Base-by-base conservation (phyloP, 169 alveolate genomes). In the Cryptosporidium baileyi region DNA sequence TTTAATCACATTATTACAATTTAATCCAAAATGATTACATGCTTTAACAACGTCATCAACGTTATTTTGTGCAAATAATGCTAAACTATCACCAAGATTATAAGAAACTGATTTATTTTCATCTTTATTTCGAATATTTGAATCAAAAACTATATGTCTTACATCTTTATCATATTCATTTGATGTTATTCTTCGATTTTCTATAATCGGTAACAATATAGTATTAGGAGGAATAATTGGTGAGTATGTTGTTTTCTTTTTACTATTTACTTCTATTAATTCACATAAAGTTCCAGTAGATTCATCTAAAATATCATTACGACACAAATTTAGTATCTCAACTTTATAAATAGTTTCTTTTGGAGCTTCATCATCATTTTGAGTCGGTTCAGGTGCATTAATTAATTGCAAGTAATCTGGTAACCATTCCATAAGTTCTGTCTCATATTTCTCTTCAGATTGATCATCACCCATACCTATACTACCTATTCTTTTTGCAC, bases 391-490 rank as follows among this genome's bases (percentile, higher is more conserved):
- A 2, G 90, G 88, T n/a, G 90, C 90, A 60, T 57, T 67, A 40
- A 80, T 24, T 38, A 57, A 44, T 57, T 62, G 61, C 54, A 79
- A 61, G 59, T 80, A 89, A 32, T 80, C 82, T 8, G 91, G 91
- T n/a, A 89, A 63, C 91, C 91, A 89, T 19, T 54, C 85, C 15
- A 54, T 74, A 43, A 81, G 41, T 19, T 81, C 91, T 9, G 91
- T 89, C 49, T 89, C 91, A 62, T 80, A 89, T 34, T 80, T 63
- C 52, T 89, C 91, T 7, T 80, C 91, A n/a, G 82, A 81, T 45
- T 89, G 80, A 54, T 89, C 91, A 67, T 89, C 89, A 15, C 91
- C 91, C 81, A 89, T 61, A 2, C 91, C 91, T 22, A 51, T 19
- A 28, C 22, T 44, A 61, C 82, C 90, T 24, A 88, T 79, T 41